Evolutionary conservation across 306 rosid genomes (phyloP), one percentile per base, ranked within the genome.

Genomic region (Biancaea sappan): DNA sequence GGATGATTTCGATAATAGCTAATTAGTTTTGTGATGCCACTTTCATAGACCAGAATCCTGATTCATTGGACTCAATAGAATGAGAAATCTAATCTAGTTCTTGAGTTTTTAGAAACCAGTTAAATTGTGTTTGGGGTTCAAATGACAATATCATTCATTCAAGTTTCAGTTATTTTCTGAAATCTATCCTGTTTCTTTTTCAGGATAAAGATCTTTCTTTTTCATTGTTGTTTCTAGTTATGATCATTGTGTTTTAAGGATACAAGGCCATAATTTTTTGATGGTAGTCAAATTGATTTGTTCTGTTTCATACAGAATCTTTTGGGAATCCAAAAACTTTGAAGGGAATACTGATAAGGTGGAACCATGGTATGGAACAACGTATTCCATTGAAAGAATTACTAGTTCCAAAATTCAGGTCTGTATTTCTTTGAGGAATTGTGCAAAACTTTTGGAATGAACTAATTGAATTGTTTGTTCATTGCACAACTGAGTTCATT

Each of bases 301-400:
- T 31, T 71, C 32, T 57, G 29, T 73, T 74, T 40, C 69, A 22
- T 72, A 74, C 84, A 94, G 99, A 88, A 87, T 94, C 77, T 94
- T 94, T 79, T 94, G 96, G 97, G 99, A 80, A 72, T 94, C 99
- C 4, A 83, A 88, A 74, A 78, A 69, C 29, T 91, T 92, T 82
- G 97, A 90, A 86, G 97, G 89, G 67, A 72, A 71, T 32, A 86
- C 95, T 25, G 86, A 92, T 74, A 79, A 72, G 83, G 88, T 82
- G 72, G 99, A 94, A 85, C 96, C 91, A 61, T 94, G 99, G 99
- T 94, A 94, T 87, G 92, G 92, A 79, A 94, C 97, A 77, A 77
- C 89, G 34, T 94, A 90, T 85, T 83, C 93, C 47, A 15, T 86
- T 25, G 95, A 92, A 86, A 92, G 73, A 64, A 79, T 88, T 60